These are phyloP conservation scores for Pseudocercospora pini-densiflorae DNA, from an alignment of 2,329 filamentous ascomycete genomes.

Conservation along the genomic window DNA sequence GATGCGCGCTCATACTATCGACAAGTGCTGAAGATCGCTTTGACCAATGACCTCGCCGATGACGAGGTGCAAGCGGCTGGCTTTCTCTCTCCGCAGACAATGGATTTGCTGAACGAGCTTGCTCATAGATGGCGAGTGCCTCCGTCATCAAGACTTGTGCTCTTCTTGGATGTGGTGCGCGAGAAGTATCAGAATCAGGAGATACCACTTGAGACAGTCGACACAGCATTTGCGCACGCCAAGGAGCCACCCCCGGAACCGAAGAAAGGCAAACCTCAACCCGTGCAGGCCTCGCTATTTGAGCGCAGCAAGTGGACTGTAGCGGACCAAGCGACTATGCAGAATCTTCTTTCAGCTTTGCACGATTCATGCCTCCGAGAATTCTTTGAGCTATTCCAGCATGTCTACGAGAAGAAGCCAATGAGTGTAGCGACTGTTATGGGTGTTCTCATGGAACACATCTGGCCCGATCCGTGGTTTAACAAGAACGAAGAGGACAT, in stretches of 20 bases:
- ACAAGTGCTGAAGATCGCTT: slow-evolving; percentile 76
- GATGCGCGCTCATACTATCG: slow-evolving; percentile 84
- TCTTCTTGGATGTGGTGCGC: slow-evolving; percentile 82
- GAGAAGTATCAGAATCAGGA: slow-evolving; percentile 87
- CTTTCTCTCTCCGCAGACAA: slow-evolving; percentile 73
- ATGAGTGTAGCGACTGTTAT: slow-evolving; percentile 80
- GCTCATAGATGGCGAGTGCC: slow-evolving; percentile 89
- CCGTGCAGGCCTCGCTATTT: slow-evolving; percentile 55
- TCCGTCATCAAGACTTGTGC: slow-evolving; percentile 75
- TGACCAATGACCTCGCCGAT: slow-evolving; percentile 65
- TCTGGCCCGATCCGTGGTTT: slow-evolving; percentile 79
- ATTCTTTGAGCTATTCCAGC: slow-evolving; percentile 83
- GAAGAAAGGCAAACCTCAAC: slow-evolving; percentile 42
- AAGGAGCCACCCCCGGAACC: slow-evolving; percentile 70
- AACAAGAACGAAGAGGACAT: slow-evolving; percentile 70
- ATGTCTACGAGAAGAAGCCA: slow-evolving; percentile 87
- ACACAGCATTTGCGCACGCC: slow-evolving; percentile 79
- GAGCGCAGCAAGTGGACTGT: slow-evolving; percentile 58
- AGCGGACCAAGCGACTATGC: slow-evolving; percentile 63
- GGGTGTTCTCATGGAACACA: slow-evolving; percentile 79
- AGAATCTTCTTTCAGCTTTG: slow-evolving; percentile 72
- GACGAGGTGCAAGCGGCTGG: slow-evolving; percentile 56
- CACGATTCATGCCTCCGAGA: slow-evolving; percentile 85
- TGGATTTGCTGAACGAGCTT: slow-evolving; percentile 83
- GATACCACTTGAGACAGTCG: slow-evolving; percentile 78